A percentile compares a stretch with the other conserved stretches of the same genome.
These are phyloP conservation scores for Colletotrichum cereale DNA, from an alignment of 2,329 filamentous ascomycete species.

Conservation along the genomic window DNA sequence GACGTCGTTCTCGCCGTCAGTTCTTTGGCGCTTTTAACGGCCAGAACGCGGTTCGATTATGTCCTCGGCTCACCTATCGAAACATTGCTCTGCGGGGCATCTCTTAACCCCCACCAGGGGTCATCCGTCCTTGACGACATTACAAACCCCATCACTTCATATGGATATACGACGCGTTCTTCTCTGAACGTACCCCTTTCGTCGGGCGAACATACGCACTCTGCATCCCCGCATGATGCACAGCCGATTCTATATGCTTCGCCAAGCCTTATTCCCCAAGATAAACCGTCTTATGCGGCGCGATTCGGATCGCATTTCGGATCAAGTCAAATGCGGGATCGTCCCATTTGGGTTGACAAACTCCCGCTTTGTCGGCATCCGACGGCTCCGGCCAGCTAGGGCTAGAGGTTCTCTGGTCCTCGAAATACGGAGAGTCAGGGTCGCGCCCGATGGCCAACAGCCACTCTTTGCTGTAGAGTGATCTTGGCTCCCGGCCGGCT, in stretches of 20 bases:
- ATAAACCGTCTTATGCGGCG: not conserved
- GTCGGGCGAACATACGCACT: not conserved
- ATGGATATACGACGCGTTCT: not conserved
- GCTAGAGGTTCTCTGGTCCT: not conserved
- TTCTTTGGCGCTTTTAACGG: too few species aligned
- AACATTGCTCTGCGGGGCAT: constrained; percentile 2
- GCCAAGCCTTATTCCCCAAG: not conserved
- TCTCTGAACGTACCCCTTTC: constrained; percentile 10
- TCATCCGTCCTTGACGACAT: constrained; percentile 15
- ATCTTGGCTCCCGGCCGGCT: not conserved
- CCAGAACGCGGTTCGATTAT: not conserved
- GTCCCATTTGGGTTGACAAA: not conserved
- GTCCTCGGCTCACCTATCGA: constrained; percentile 5
- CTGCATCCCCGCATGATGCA: not conserved
- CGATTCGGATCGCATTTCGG: constrained; percentile 4
- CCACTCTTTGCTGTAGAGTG: constrained; percentile 18
- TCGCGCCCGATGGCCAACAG: constrained; percentile 6
- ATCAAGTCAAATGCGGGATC: not conserved
- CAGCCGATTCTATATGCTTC: not conserved
- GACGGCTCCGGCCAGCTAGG: too few species aligned
- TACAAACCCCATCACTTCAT: not conserved
- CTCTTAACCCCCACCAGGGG: constrained; percentile 11
- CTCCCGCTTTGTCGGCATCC: not conserved
- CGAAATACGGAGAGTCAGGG: not conserved
- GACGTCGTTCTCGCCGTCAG: not conserved